A percentile compares a stretch with the other conserved stretches of the same genome.
phyloP scores from a whole-genome alignment of 495 filamentous ascomycete species.

The Aspergillus nidulans region DNA sequence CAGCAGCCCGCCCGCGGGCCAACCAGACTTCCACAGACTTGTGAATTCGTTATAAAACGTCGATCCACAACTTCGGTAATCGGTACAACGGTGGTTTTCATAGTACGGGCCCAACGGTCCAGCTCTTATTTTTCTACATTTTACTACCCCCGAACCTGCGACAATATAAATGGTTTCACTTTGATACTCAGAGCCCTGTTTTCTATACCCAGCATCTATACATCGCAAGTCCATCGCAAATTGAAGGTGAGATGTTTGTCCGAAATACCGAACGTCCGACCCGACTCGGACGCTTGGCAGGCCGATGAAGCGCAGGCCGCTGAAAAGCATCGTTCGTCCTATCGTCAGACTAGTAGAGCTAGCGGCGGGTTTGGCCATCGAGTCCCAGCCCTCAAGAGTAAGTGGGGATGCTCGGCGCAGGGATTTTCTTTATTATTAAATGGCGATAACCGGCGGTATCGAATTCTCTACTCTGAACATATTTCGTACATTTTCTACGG shows the following conservation, averaged over 20 bases:
- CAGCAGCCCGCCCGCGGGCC: not conserved
- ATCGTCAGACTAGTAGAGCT: not conserved
- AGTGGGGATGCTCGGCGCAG: not conserved
- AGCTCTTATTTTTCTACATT: not conserved
- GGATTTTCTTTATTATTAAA: not conserved
- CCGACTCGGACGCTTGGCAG: not conserved
- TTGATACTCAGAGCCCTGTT: not conserved
- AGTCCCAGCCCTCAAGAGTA: not conserved
- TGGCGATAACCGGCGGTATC: not conserved
- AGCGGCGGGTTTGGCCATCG: not conserved
- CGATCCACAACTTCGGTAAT: not conserved
- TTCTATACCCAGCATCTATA: not conserved
- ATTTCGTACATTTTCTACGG: too few species aligned
- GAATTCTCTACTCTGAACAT: too few species aligned
- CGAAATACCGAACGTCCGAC: not conserved
- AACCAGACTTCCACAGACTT: not conserved
- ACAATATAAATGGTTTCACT: too few species aligned
- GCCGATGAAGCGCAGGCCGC: not conserved
- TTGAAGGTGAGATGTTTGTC: not conserved
- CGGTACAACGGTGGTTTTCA: not conserved
- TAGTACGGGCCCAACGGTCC: not conserved
- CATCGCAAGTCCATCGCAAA: not conserved
- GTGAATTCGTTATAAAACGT: not conserved
- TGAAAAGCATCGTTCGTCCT: not conserved
- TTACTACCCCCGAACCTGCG: too few species aligned